Evolutionary conservation across 1,139 yeast genomes (phyloP), one percentile per base, ranked within the genome.

Genomic region (Blastobotrys capitulatus): DNA sequence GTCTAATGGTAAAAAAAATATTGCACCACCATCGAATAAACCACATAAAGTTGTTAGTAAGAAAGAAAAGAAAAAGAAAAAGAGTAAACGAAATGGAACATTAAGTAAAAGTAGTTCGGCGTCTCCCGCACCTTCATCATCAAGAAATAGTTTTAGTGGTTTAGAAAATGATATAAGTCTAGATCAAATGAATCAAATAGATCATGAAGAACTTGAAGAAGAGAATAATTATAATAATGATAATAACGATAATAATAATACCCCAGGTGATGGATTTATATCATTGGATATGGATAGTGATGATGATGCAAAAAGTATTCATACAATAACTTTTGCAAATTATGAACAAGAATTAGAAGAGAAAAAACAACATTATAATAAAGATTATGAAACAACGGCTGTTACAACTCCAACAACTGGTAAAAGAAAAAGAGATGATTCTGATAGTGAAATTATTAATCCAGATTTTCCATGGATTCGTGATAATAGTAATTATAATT

Each of bases 381-480:
- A 51, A n/a, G 57, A 54, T 8, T 60, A 53, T 2, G 29, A 34
- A 12, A 52, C 52, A 13, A 53, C 52, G 22, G 36, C 36, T 25
- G 44, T 34, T 31, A 43, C 42, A 25, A n/a, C n/a, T n/a, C 27
- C 20, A 40, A 42, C 46, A 20, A 47, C 41, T 35, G 47, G 26
- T 27, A 38, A 44, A 43, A 45, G 43, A 36, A 35, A 41, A 34
- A 19, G 31, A 19, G 40, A 49, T 15, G 48, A 42, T 2, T 6
- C 18, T 9, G 6, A 13, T 9, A 13, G 5, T n/a, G 39, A n/a
- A 10, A 29, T 29, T 29, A 29, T 29, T 6, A 36, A 36, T 18
- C 6, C 6, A 3, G 76, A 78, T 43, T 86, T 72, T 58, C 96
- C 96, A 0, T 88, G 96, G 96, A 77, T 88, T 31, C 74, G 81